phyloP scores from a whole-genome alignment of 345 rosid genomes.

The Crucihimalaya himalaica region DNA sequence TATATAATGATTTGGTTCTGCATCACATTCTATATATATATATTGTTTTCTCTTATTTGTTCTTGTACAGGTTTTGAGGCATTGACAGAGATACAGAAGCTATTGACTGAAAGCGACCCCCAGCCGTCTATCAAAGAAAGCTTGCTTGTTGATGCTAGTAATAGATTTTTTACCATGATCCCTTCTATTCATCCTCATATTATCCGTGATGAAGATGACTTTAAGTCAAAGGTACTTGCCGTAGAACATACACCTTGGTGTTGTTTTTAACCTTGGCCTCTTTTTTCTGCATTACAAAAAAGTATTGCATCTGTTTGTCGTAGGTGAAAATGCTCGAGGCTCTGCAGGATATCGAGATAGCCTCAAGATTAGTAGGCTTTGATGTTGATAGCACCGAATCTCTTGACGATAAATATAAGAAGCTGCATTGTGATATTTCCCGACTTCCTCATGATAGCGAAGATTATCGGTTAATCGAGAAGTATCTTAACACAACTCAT shows the following conservation, averaged over 20 bases:
- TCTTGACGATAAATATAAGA: constrained; percentile 80
- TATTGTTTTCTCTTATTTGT: not conserved
- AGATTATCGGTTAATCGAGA: constrained; percentile 70
- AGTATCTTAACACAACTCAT: constrained; percentile 80
- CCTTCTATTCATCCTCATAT: constrained; percentile 90
- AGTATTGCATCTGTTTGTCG: constrained; percentile 22
- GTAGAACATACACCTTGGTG: not conserved
- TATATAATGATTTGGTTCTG: constrained; percentile 6
- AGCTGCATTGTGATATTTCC: constrained; percentile 62
- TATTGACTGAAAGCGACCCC: constrained; percentile 47
- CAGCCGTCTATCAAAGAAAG: constrained; percentile 69
- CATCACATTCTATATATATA: constrained; percentile 14
- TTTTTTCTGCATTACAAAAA: not conserved
- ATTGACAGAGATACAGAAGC: constrained; percentile 81
- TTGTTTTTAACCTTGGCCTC: not conserved
- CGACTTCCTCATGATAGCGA: constrained; percentile 88
- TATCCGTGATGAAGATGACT: constrained; percentile 81
- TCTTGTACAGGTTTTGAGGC: constrained; percentile 81
- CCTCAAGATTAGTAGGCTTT: constrained; percentile 95
- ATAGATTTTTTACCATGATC: constrained; percentile 89
- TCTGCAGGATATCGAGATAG: constrained; percentile 93
- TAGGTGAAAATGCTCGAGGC: constrained; percentile 99
- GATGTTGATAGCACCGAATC: constrained; percentile 76
- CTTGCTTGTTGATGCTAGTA: constrained; percentile 89
- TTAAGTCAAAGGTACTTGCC: constrained; percentile 78